Evolutionary conservation across 139 green algal genomes (phyloP), one percentile per base, ranked within the genome.

Genomic region (Mesotaenium endlicherianum): DNA sequence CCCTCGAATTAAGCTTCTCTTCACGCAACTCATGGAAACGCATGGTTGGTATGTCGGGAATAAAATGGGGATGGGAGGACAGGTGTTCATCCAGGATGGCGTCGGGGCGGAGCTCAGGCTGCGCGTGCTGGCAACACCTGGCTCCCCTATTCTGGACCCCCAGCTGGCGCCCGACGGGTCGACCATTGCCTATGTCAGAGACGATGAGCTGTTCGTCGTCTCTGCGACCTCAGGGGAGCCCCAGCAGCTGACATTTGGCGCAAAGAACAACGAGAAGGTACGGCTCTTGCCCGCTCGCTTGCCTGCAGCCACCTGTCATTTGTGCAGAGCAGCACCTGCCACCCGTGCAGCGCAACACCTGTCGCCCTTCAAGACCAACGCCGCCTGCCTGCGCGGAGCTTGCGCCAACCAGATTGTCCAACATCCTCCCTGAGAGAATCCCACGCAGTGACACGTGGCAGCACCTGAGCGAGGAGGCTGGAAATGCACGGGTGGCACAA

Each of bases 121-220:
- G 60, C 44, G 88, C 4, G 70, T 90, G 26, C 44, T n/a, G 2
- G 39, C 68, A 1, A 38, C 75, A 2, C 20, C 49, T 1, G 85
- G 70, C 1, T 47, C 42, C 14, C 77, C 78, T 3, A 75, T 91
- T 3, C 71, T 91, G 34, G 87, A 91, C 43, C 85, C 87, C 31
- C 80, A 90, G 77, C 20, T 91, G 8, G 85, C 85, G 17, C 84
- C 87, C 8, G 87, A 91, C 69, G 87, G 87, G 44, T 47, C 53
- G 11, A 57, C 45, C 31, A 64, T 91, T 16, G 79, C 85, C 0
- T 91, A 69, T 57, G 87, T 91, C 20, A 42, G 60, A 26, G 79
- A 90, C 30, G 85, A 90, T 57, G 85, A 91, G 85, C 34, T 91
- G 26, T 84, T 60, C 49, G 86, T 90, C 17, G 58, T 80, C 17